Evolutionary conservation across 139 green algal genomes (phyloP), one percentile per base, ranked within the genome.

Genomic region (Gonium pectorale): DNA sequence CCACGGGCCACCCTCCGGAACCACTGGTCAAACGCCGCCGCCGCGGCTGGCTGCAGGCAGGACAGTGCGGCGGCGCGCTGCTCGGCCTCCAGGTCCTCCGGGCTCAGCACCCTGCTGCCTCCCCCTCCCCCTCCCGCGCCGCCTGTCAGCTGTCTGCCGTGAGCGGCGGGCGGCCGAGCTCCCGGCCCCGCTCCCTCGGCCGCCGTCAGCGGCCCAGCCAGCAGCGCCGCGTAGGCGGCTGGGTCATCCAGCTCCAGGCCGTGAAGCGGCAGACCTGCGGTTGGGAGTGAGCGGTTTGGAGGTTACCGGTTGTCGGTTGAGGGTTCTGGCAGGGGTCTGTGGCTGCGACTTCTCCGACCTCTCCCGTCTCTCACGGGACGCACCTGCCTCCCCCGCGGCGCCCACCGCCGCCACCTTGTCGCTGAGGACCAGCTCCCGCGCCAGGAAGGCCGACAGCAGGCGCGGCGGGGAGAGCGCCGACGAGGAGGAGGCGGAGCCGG

Each of bases 351-450:
- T n/a, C n/a, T n/a, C n/a, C n/a, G n/a, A n/a, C n/a, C n/a, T n/a
- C n/a, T n/a, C n/a, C n/a, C n/a, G n/a, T n/a, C n/a, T n/a, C n/a
- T n/a, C n/a, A n/a, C n/a, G n/a, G n/a, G n/a, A 66, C 70, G 44
- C 13, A 46, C 54, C 54, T 9, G 4, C 4, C 13, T 54, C 31
- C 40, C 9, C 33, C 22, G 41, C 54, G 54, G 26, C 54, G 29
- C 59, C 33, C 29, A 29, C 75, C 59, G 75, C 75, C 59, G 59
- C 75, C 75, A 83, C n/a, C 75, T 83, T 83, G 19, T 83, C 75
- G 24, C 59, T 63, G 4, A 83, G 75, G 9, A 26, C 75, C 75
- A 83, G n/a, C 43, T 83, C 75, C 29, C 59, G 56, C 9, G 75
- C 54, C 17, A 81, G 59, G 54, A 81, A 69, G 24, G 74, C 59